Evolutionary conservation across 371 early-diverging fungal genomes (phyloP).

Genomic region (Circinella umbellata): DNA sequence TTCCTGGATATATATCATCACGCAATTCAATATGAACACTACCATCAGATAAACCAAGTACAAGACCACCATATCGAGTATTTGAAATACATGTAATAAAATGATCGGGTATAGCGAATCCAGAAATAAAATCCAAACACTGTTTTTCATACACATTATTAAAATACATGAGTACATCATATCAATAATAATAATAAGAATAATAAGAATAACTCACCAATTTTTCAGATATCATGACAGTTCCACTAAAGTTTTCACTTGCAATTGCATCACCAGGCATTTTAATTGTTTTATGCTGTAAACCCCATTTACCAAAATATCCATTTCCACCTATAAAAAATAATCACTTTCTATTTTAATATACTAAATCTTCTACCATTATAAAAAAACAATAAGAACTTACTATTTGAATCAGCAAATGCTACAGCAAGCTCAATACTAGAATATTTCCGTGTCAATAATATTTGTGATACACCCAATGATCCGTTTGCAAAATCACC

Average conservation of each 20-base stretch:
- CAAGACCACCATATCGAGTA: slow-evolving; percentile 22
- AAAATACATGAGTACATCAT: background rate
- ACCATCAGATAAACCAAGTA: slow-evolving; percentile 50
- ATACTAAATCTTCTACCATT: too few relatives aligned
- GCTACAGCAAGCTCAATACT: slow-evolving; percentile 17
- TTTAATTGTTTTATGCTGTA: slow-evolving; percentile 13
- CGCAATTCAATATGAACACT: slow-evolving; percentile 38
- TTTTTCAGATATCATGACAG: slow-evolving; percentile 4
- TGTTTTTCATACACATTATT: background rate
- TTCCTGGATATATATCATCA: slow-evolving; percentile 10
- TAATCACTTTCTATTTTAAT: too few relatives aligned
- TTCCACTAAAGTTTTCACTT: slow-evolving; percentile 9
- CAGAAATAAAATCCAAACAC: slow-evolving; percentile 13
- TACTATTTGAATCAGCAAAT: slow-evolving; percentile 21
- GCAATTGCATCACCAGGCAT: slow-evolving; percentile 15
- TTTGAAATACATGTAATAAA: slow-evolving; percentile 37
- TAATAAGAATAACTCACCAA: slow-evolving; percentile 1
- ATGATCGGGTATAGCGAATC: slow-evolving; percentile 26
- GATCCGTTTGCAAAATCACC: slow-evolving; percentile 6
- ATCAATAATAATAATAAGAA: background rate
- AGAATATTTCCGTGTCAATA: slow-evolving; percentile 1
- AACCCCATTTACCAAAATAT: slow-evolving; percentile 20
- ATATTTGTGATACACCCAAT: slow-evolving; percentile 23
- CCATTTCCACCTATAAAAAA: background rate
- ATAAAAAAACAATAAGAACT: too few relatives aligned